Evolutionary conservation across 768 basidiomycete species (phyloP), one percentile per base, ranked within the genome.

Genomic region (Paxillus rubicundulus): DNA sequence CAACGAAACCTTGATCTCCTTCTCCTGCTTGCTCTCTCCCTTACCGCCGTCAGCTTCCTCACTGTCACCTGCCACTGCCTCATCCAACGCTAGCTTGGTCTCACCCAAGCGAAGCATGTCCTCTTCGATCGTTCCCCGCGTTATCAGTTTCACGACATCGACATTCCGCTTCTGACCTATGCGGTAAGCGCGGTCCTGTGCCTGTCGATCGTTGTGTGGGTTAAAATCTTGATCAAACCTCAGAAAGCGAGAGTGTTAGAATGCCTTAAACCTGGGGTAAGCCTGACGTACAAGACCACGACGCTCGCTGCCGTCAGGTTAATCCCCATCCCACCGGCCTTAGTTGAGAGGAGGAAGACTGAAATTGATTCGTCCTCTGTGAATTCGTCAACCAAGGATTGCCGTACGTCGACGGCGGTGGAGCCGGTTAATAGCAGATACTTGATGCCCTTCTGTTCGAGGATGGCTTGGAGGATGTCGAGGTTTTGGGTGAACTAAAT

Each of bases 141-240:
- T 88, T 58, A 98, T 92, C 10, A 98, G 78, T 66, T 96, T 97
- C 64, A 98, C 83, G 7, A 98, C 92, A 30, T 96, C 92, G 9
- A 98, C 96, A 58, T 96, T 86, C 46, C 86, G 84, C 66, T 90
- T 92, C 70, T 97, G 94, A 20, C 93, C 96, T 58, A 99, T 97
- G 24, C 97, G 88, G 70, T 98, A 98, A 21, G 94, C 94, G 32
- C 97, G 85, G 70, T 99, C 97, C 54, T 96, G 93, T 1, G 97
- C 97, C 72, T 99, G 97, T 55, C 89, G 84, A 71, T 98, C 97
- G 67, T 99, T 99, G 72, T 93, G 91, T 4, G 91, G 91, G 67
- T 98, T 98, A 72, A 98, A 99, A 68, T 98, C 96, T 65, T 96
- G 94, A 66, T 99, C 96, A 65, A 94, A 97, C 83, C 87, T 89